Evolutionary conservation across 1,284 basidiomycete species (phyloP), one percentile per base, ranked within the genome.

Genomic region (Heterobasidion parviporum): DNA sequence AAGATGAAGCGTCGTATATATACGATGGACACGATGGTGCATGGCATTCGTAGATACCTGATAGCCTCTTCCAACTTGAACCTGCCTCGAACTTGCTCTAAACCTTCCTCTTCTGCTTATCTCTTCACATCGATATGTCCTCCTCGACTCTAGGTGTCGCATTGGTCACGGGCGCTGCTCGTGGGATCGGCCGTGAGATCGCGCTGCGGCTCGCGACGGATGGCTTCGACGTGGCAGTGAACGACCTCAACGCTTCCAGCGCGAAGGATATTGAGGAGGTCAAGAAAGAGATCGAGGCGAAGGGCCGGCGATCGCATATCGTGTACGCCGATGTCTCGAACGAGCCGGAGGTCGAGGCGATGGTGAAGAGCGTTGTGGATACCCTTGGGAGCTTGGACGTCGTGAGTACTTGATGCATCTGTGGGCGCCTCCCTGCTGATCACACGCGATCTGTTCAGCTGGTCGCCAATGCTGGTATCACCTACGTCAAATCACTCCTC

Each of bases 351-450:
- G 75, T 76, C 4, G 64, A 69, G 56, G 61, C 51, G 1, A 66
- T 74, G 64, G 61, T 76, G 3, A 58, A 67, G n/a, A 59, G 56
- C 8, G 58, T 62, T 1, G 70, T 73, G 1, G 50, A 62, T 48
- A 52, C 62, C 8, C 60, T 74, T 26, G 75, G 73, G 1, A 60
- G 65, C 14, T 59, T 75, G 12, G 68, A 74, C 53, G 68, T 75
- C 49, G 73, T 75, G 56, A 56, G 69, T 62, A 15, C 14, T 48
- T 32, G 46, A 32, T 48, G 18, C 15, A 10, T 15, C 12, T 32
- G 9, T 18, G 9, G 14, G 10, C 26, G 16, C 18, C 15, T 48
- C 18, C n/a, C 18, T 16, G 10, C 46, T 48, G 46, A 32, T 15
- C 50, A 8, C 14, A 41, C 38, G 38, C 26, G 38, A 41, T 41